Conservation (phyloP, 2,329 filamentous ascomycete genomes). For the Mollisiaceae sp. region DNA sequence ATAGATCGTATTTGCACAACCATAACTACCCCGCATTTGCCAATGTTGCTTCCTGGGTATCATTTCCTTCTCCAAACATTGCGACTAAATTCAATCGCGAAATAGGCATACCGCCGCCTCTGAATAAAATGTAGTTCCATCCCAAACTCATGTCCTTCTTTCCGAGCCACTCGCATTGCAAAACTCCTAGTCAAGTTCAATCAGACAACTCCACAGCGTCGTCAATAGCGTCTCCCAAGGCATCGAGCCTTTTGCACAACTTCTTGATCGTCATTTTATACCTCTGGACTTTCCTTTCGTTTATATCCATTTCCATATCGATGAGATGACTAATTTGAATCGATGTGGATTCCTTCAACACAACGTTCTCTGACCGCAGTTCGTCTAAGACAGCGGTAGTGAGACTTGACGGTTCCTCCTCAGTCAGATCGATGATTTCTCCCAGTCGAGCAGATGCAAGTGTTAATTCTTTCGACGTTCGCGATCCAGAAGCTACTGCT, state of each 20-base stretch:
- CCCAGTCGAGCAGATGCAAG: not conserved
- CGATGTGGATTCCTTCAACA: not conserved
- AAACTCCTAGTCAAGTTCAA: not conserved
- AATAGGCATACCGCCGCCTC: no score
- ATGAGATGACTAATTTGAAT: not conserved
- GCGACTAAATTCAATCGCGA: no score
- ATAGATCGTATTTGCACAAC: no score
- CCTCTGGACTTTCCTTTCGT: not conserved
- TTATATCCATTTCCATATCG: not conserved
- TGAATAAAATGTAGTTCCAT: no score
- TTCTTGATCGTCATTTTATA: conserved; percentile 3
- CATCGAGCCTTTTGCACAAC: conserved; percentile 1
- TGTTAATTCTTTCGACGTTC: not conserved
- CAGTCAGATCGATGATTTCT: not conserved
- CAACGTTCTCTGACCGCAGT: not conserved
- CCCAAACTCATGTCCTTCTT: no score
- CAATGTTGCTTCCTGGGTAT: no score
- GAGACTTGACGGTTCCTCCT: not conserved
- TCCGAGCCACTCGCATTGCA: no score
- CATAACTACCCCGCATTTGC: no score
- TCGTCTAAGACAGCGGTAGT: not conserved
- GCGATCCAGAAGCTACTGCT: not conserved
- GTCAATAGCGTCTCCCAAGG: conserved; percentile 13
- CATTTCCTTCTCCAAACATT: no score
- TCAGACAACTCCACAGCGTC: not conserved